Evolutionary conservation across 768 basidiomycete species (phyloP).

Genomic region (Lactifluus hygrophoroides): DNA sequence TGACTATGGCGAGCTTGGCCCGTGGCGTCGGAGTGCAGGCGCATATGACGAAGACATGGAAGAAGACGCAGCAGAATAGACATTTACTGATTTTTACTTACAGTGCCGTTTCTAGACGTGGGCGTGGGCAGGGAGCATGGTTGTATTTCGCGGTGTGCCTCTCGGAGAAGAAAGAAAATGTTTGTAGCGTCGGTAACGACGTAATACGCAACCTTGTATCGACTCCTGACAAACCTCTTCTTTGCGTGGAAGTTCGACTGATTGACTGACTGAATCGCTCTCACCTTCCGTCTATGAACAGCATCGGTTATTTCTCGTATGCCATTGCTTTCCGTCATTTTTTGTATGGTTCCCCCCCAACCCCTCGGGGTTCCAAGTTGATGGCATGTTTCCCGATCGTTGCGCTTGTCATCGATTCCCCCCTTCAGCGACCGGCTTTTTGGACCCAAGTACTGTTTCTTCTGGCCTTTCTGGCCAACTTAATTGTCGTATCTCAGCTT

Average conservation of each 20-base stretch:
- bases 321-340: background rate
- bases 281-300: background rate
- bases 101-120: background rate
- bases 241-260: background rate
- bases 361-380: background rate
- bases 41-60: slow-evolving; percentile 17
- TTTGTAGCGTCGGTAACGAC: slow-evolving; percentile 8
- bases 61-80: slow-evolving; percentile 14
- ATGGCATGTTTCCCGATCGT: background rate
- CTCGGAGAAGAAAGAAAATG: background rate
- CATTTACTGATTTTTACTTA: background rate
- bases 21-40: slow-evolving; percentile 20
- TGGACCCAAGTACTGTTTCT: background rate
- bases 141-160: background rate
- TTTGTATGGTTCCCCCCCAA: background rate
- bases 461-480: background rate
- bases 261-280: background rate
- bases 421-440: background rate
- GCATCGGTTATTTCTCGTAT: background rate
- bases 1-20: slow-evolving; percentile 43
- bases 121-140: background rate
- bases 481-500: background rate
- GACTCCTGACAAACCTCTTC: background rate
- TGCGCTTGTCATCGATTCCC: background rate
- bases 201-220: slow-evolving; percentile 8